Base-by-base conservation (phyloP, 805 yeast genomes). In the Diddensiella santjacobensis region DNA sequence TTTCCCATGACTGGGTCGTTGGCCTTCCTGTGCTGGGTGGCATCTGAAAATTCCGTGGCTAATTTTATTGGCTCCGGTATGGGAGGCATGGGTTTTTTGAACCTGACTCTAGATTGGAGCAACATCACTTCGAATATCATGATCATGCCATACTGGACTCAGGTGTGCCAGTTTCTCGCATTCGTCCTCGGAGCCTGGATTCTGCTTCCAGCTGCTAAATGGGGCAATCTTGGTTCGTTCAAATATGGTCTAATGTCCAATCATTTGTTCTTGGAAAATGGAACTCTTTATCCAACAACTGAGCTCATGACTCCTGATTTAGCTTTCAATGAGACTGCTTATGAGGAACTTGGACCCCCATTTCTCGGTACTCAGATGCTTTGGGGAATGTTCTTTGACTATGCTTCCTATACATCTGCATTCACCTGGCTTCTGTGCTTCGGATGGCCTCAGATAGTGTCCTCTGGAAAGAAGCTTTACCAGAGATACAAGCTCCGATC, bases 61-160 rank as follows among this genome's bases (percentile, higher is more conserved):
- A 48, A 48, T 42, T 48, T 48, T 31, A 44, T 48, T 11, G 51
- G 51, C 26, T 36, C 48, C 13, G 51, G 51, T 19, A 37, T 48
- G 44, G 51, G 51, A 5, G 51, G 51, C 20, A 48, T 48, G 51
- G 51, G 51, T 10, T 48, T 48, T 36, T 11, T 48, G 22, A 48
- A 48, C 35, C 29, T 48, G 17, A 44, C 51, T 22, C 31, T 48
- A 2, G 51, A 48, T 31, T 48, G 51, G 51, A 23, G 40, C 29
- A 48, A 48, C 38, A 48, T 48, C 29, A 48, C 51, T 2, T 43
- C 48, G 17, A 24, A 20, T 17, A 48, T 48, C 23, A 48, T 48
- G 51, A 40, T 44, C 36, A 35, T 22, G 30, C 51, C 51, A 13
- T 48, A 48, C 38, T 48, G 51, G 51, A 48, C 51, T n/a, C 51